These are phyloP conservation scores for Colletotrichum musae DNA, from an alignment of 2,329 filamentous ascomycete species.

Conservation along the genomic window DNA sequence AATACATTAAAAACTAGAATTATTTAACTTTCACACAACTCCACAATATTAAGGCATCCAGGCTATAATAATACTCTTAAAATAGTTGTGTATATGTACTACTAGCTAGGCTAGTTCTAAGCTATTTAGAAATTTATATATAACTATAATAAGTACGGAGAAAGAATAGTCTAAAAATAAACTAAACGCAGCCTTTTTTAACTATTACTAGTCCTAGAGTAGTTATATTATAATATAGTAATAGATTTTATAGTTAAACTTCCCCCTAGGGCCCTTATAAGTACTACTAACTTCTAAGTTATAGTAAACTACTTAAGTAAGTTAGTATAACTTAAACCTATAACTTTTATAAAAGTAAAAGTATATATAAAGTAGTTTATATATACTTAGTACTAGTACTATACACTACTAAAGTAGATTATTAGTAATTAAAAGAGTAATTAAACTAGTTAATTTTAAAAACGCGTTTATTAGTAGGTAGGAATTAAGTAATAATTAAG, in stretches of 20 bases:
- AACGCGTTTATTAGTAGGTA: not conserved
- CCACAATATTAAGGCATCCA: constrained; percentile 1
- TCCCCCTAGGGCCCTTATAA: no score
- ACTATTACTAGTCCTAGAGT: not conserved
- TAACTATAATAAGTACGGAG: constrained; percentile 6
- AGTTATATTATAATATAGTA: constrained; percentile 10
- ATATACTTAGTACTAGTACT: not conserved
- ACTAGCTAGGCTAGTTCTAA: not conserved
- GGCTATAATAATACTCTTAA: constrained; percentile 4
- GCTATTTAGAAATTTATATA: not conserved
- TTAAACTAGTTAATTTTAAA: not conserved
- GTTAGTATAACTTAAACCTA: no score
- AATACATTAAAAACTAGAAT: not conserved
- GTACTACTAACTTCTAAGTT: no score
- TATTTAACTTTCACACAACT: constrained; percentile 9
- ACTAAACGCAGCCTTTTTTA: constrained; percentile 2
- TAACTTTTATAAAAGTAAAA: no score
- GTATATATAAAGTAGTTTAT: no score
- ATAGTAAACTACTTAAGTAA: no score
- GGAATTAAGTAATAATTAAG: not conserved
- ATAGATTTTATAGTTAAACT: not conserved
- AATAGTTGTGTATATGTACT: not conserved
- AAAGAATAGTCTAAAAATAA: constrained; percentile 12
- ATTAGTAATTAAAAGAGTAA: not conserved
- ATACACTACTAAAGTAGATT: not conserved